Evolutionary conservation across 164 flowering plant genomes (phyloP), one percentile per base, ranked within the genome.

Genomic region (Sedum album): DNA sequence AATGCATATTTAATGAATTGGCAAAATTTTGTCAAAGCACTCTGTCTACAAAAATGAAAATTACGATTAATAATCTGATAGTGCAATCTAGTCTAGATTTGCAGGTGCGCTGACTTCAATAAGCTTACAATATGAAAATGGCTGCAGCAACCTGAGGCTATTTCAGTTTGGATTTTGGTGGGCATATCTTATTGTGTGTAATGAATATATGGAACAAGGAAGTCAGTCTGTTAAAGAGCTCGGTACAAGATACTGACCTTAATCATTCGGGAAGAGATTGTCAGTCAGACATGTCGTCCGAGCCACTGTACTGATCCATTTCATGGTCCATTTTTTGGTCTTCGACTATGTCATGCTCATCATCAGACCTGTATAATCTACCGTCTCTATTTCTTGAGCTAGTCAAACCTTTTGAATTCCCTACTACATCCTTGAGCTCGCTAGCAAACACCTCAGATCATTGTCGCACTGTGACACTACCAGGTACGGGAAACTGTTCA

Each of bases 401-500:
- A 4, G 80, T 28, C 69, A 70, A 78, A 23, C 75, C 81, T 71
- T 79, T 91, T 6, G 80, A 66, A 20, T 17, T n/a, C 31, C 30
- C 35, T 28, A 23, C 82, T n/a, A 75, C 31, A 38, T 85, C 97
- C 69, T 81, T 84, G 62, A 78, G 23, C 69, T 90, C 93, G 42
- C 72, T 69, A 0, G 75, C 81, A 73, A 87, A 76, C 72, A 82
- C 87, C 60, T 70, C 68, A 20, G 90, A 31, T 70, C 92, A 76
- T 61, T 72, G 76, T 79, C 97, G 85, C 17, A 90, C 91, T 17
- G 97, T 91, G 60, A 91, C 79, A 42, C 79, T 78, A 36, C 88
- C 76, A 66, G 99, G 99, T 5, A 73, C 78, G 2, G 93, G 96
- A 75, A 84, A 91, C 57, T 91, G 96, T 76, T 94, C 99, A 41